A percentile compares a stretch with the other conserved stretches of the same genome.
Evolutionary conservation across 2,329 filamentous ascomycete species (phyloP).

Genomic region (Hymenoscyphus repandus): DNA sequence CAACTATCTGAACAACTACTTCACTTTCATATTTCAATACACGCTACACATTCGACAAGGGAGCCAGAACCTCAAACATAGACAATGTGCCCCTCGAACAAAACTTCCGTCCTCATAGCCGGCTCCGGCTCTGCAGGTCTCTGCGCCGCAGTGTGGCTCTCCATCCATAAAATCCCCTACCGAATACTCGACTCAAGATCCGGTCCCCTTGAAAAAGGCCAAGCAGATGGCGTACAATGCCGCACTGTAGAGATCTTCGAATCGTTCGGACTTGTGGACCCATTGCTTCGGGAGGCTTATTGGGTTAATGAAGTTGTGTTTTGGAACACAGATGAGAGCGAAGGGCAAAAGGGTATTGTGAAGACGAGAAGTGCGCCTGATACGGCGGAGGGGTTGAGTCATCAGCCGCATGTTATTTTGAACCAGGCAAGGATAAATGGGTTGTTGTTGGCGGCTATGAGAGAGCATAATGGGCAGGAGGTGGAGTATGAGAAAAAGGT

Average conservation of each 20-base stretch:
- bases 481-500: constrained; percentile 59
- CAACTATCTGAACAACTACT: no score
- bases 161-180: constrained; percentile 50
- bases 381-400: constrained; percentile 53
- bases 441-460: constrained; percentile 58
- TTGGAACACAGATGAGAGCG: constrained; percentile 44
- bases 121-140: constrained; percentile 59
- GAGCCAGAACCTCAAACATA: no score
- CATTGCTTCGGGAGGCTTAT: constrained; percentile 59
- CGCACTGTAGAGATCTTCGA: constrained; percentile 59
- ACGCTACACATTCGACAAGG: no score
- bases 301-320: constrained; percentile 58
- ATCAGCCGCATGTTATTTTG: constrained; percentile 60
- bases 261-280: constrained; percentile 51
- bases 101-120: constrained; percentile 51
- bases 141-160: constrained; percentile 55
- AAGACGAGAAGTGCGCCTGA: constrained; percentile 58
- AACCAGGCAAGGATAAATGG: constrained; percentile 67
- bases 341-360: constrained; percentile 47
- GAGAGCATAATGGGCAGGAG: constrained; percentile 44
- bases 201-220: constrained; percentile 51
- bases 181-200: constrained; percentile 51
- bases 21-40: no score
- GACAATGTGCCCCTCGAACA: background rate
- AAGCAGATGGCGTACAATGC: constrained; percentile 60